Evolutionary conservation across 768 basidiomycete species (phyloP), one percentile per base, ranked within the genome.

Genomic region (Russula brevipes): DNA sequence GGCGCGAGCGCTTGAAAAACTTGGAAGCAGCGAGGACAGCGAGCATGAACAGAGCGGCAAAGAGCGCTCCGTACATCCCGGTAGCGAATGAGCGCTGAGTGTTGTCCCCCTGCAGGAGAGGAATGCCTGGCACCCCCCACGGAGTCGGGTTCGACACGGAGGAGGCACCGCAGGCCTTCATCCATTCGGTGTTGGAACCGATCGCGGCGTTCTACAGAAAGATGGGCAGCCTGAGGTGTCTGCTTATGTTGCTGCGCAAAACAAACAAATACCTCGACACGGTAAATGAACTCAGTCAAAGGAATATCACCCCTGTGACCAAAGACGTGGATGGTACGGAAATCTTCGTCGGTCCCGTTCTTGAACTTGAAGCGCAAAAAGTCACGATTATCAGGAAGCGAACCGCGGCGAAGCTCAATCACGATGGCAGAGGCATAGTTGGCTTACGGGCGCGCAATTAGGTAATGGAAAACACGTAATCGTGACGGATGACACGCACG

Each of bases 291-390:
- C 72, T 91, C 88, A 14, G 89, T 90, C 70, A 91, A 79, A 54
- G 89, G 86, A 69, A 92, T 87, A 70, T 91, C 90, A 60, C 83
- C 77, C 61, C 81, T 78, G 77, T 87, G 85, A 63, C 85, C 87
- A 73, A 90, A 91, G 72, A 85, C 85, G 68, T 89, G 84, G 73
- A 89, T 74, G 63, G 84, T 84, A 68, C 81, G 73, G 79, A 88
- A 91, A 71, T 77, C 75, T 60, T 77, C 77, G 56, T 74, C 65
- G 57, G 90, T 89, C 54, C 90, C 91, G 75, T 92, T 92, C 82
- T 83, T 87, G 82, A 91, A 91, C 74, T 82, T 86, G 82, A 92
- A 81, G 72, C 89, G 87, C 72, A 92, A 75, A 77, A 91, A 91
- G 78, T 89, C 87, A 66, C 88, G 86, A 72, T 83, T 78, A 69